Conservation (phyloP, 805 yeast genomes). For the Saccharomycopsis sp. region DNA sequence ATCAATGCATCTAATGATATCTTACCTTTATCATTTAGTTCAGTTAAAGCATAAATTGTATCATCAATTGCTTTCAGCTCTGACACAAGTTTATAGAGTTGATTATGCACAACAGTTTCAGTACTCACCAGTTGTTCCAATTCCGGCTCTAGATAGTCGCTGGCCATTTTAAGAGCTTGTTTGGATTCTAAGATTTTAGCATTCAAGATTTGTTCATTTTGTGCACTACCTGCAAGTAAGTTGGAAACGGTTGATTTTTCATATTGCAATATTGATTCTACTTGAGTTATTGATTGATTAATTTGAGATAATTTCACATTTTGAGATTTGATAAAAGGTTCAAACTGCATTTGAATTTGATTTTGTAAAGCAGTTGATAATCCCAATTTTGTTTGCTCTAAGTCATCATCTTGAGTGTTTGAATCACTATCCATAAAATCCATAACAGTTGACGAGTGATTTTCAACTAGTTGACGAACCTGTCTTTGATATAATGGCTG, state of each 20-base stretch:
- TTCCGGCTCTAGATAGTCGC: slow-evolving; percentile 24
- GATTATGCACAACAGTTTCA: slow-evolving; percentile 45
- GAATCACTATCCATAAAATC: slow-evolving; percentile 9
- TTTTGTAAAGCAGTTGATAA: slow-evolving; percentile 21
- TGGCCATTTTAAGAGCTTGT: slow-evolving; percentile 25
- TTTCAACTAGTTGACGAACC: no score
- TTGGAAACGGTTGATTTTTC: slow-evolving; percentile 26
- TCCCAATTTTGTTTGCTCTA: slow-evolving; percentile 7
- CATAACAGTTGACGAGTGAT: no score
- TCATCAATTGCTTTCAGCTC: slow-evolving; percentile 67
- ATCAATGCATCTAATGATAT: slow-evolving; percentile 26
- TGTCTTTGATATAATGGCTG: background rate
- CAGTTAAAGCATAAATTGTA: slow-evolving; percentile 46
- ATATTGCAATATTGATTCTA: slow-evolving; percentile 26
- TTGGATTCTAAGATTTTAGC: slow-evolving; percentile 24
- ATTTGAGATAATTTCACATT: slow-evolving; percentile 8
- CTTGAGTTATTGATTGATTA: slow-evolving; percentile 24
- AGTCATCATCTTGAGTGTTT: slow-evolving; percentile 11
- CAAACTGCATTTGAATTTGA: slow-evolving; percentile 20
- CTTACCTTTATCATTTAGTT: slow-evolving; percentile 40
- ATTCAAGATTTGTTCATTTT: slow-evolving; percentile 24
- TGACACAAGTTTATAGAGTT: slow-evolving; percentile 52
- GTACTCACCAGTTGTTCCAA: slow-evolving; percentile 38
- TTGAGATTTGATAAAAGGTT: slow-evolving; percentile 13
- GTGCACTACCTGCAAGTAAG: slow-evolving; percentile 21